Conservation (phyloP, 208 protist species). For the Wallacemonas sp. region DNA sequence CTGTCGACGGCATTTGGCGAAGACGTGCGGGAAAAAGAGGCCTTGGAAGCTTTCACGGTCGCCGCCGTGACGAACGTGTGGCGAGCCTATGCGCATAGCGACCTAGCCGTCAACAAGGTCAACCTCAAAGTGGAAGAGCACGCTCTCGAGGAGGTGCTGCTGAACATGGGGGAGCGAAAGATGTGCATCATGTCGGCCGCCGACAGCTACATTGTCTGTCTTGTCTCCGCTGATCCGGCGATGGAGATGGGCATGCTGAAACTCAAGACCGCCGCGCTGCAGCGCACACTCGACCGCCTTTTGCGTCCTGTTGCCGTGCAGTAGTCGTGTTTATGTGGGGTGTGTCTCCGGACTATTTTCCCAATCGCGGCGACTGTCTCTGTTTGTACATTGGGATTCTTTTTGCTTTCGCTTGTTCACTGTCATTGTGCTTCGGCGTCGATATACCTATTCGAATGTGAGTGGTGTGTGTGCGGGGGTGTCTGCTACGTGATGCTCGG, state of each 20-base stretch:
- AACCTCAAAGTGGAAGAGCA: constrained; percentile 55
- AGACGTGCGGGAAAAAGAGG: constrained; percentile 9
- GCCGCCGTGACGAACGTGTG: constrained; percentile 73
- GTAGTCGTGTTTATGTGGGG: not conserved
- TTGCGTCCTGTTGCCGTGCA: constrained; percentile 52
- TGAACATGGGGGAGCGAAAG: constrained; percentile 57
- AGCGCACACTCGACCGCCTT: constrained; percentile 52
- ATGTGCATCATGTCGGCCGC: constrained; percentile 79
- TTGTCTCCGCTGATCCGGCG: constrained; percentile 25
- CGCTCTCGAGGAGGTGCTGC: constrained; percentile 73
- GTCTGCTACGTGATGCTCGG: too few relatives aligned
- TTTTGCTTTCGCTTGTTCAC: too few relatives aligned
- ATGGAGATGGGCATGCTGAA: constrained; percentile 80
- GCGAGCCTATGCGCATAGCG: constrained; percentile 61
- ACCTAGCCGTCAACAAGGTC: constrained; percentile 60
- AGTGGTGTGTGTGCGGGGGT: too few relatives aligned
- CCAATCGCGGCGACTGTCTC: too few relatives aligned
- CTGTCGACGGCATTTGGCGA: constrained; percentile 6
- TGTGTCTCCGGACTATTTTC: not conserved
- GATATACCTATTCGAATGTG: too few relatives aligned
- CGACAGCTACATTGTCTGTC: constrained; percentile 46
- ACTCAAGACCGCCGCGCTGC: constrained; percentile 71
- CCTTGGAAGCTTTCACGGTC: constrained; percentile 48
- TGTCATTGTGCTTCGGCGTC: too few relatives aligned
- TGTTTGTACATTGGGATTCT: not conserved